Percentiles rank a stretch among this genome's conserved stretches.
phyloP scores from a whole-genome alignment of 2,329 filamentous ascomycete genomes.

The Karstenula rhodostoma region DNA sequence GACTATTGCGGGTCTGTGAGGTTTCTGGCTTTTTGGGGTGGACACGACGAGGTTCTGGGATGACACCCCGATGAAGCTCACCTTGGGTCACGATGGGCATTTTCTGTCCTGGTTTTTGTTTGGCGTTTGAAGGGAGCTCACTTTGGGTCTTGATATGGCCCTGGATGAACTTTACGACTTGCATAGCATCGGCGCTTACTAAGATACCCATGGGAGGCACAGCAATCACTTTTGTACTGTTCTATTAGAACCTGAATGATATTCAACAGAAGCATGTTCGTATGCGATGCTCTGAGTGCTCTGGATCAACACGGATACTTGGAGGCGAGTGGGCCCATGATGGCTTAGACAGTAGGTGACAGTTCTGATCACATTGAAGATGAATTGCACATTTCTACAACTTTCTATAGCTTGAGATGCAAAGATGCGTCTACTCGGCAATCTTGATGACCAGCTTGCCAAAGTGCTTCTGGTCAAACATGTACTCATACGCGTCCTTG shows the following conservation, averaged over 20 bases:
- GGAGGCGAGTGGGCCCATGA: no score
- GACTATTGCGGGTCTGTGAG: not conserved
- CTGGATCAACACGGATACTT: no score
- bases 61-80: not conserved
- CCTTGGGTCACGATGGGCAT: not conserved
- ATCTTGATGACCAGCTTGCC: slow-evolving; percentile 48
- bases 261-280: not conserved
- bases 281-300: not conserved
- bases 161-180: not conserved
- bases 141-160: not conserved
- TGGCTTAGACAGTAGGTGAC: not conserved
- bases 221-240: not conserved
- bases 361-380: not conserved
- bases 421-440: slow-evolving; percentile 18
- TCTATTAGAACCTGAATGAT: not conserved
- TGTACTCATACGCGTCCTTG: slow-evolving; percentile 60
- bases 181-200: slow-evolving; percentile 1
- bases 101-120: slow-evolving; percentile 1
- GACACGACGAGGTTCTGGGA: not conserved
- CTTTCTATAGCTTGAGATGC: not conserved
- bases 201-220: slow-evolving; percentile 8
- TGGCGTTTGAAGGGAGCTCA: not conserved
- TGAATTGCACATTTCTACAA: not conserved
- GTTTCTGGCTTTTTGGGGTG: not conserved
- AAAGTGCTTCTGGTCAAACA: slow-evolving; percentile 59